A percentile compares a stretch with the other conserved stretches of the same genome.
These are phyloP conservation scores for Diplotaxis tenuifolia DNA, from an alignment of 345 rosid genomes.

Conservation along the genomic window DNA sequence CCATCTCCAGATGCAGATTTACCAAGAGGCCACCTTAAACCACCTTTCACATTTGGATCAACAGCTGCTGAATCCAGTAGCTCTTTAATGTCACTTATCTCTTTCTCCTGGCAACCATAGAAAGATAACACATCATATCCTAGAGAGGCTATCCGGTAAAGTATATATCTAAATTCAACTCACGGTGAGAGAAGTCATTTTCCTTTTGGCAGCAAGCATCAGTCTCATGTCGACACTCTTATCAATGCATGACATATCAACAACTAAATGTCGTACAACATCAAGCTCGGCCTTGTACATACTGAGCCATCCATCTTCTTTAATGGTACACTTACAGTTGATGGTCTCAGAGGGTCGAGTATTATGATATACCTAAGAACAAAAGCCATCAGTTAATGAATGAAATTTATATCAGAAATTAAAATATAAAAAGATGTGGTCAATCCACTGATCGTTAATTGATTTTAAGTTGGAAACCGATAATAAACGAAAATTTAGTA, in stretches of 20 bases:
- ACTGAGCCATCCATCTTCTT: no score
- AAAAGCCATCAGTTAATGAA: not conserved
- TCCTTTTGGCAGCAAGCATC: no score
- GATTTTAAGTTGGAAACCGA: not conserved
- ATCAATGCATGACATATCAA: no score
- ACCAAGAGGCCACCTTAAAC: conserved; percentile 63
- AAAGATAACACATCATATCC: not conserved
- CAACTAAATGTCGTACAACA: no score
- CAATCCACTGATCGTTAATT: no score
- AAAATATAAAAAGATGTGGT: not conserved
- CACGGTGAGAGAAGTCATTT: no score
- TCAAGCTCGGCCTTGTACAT: no score
- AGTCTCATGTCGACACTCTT: no score
- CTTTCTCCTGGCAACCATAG: conserved; percentile 53
- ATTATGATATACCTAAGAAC: conserved; percentile 46
- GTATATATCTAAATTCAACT: no score
- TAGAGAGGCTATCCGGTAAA: not conserved
- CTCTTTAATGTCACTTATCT: conserved; percentile 42
- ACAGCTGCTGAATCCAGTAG: conserved; percentile 51
- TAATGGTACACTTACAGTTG: no score
- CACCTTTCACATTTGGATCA: conserved; percentile 65
- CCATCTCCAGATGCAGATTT: conserved; percentile 44
- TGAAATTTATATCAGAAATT: not conserved
- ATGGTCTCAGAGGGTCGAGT: no score
- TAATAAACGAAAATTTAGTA: not conserved